Percentiles rank a stretch among this genome's conserved stretches.
Evolutionary conservation across 441 rosid species (phyloP).

Genomic region (Mallotus repandus): DNA sequence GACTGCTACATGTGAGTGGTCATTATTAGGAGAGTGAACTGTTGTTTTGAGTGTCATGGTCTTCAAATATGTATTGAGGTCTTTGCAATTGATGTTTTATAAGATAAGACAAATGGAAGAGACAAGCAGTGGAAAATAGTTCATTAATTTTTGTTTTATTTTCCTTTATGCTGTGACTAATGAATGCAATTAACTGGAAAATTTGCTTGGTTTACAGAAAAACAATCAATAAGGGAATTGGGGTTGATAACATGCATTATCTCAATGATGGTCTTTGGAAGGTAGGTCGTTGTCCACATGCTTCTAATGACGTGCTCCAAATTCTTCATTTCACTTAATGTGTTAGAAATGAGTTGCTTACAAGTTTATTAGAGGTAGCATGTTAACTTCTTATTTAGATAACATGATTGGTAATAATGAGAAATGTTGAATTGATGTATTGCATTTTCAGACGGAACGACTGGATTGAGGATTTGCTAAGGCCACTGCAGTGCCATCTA

Average conservation of each 20-base stretch:
- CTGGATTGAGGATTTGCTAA: constrained; percentile 49
- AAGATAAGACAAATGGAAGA: background rate
- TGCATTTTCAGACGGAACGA: constrained; percentile 68
- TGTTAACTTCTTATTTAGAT: background rate
- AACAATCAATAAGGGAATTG: constrained; percentile 91
- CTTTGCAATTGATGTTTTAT: background rate
- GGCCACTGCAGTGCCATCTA: constrained; percentile 11
- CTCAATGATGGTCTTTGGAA: constrained; percentile 99
- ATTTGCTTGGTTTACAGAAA: constrained; percentile 45
- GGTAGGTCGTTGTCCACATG: constrained; percentile 35
- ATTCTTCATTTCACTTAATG: background rate
- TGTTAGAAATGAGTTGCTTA: background rate
- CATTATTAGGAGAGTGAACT: too few species aligned
- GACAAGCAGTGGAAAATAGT: background rate
- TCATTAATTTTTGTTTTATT: background rate
- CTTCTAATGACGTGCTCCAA: background rate
- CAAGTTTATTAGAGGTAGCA: background rate
- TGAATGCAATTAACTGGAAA: background rate
- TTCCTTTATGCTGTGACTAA: background rate
- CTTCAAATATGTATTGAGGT: background rate
- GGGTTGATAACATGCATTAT: constrained; percentile 97
- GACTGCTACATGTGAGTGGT: background rate
- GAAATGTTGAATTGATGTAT: background rate
- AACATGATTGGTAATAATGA: background rate
- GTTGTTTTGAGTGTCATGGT: background rate